A percentile compares a stretch with the other conserved stretches of the same genome.
Evolutionary conservation across 345 rosid genomes (phyloP).

Genomic region (Trapa incisa): DNA sequence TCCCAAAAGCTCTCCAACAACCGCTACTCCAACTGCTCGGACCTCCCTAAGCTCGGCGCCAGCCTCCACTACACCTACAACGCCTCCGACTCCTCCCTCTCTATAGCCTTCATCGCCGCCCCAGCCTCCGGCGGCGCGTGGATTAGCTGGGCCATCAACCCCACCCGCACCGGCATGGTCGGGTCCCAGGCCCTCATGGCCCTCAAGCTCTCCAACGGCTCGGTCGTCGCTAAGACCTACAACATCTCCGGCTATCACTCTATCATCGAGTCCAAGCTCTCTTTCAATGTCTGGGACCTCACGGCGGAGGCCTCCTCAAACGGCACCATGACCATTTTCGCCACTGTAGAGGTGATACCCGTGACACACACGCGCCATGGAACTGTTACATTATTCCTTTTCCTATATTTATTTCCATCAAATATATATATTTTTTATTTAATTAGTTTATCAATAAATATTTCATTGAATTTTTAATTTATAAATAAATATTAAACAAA

Average conservation of each 20-base stretch:
- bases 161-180: conserved; percentile 46
- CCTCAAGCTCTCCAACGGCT: conserved; percentile 20
- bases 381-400: background rate
- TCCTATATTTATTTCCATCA: too few relatives aligned
- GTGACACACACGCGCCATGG: background rate
- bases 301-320: conserved; percentile 31
- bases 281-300: conserved; percentile 58
- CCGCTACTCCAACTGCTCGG: conserved; percentile 47
- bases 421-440: background rate
- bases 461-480: too few relatives aligned
- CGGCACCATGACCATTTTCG: conserved; percentile 41
- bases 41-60: conserved; percentile 54
- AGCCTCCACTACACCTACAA: conserved; percentile 64
- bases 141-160: conserved; percentile 76
- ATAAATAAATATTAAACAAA: too few relatives aligned
- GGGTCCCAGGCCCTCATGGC: conserved; percentile 62
- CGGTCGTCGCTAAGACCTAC: conserved; percentile 30
- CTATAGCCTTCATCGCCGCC: conserved; percentile 50
- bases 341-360: conserved; percentile 24
- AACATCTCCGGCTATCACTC: conserved; percentile 24
- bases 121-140: conserved; percentile 46
- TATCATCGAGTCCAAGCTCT: conserved; percentile 21
- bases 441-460: too few relatives aligned
- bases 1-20: conserved; percentile 36
- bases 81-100: conserved; percentile 35